phyloP scores from a whole-genome alignment of 495 filamentous ascomycete genomes.

The Tuber borchii region DNA sequence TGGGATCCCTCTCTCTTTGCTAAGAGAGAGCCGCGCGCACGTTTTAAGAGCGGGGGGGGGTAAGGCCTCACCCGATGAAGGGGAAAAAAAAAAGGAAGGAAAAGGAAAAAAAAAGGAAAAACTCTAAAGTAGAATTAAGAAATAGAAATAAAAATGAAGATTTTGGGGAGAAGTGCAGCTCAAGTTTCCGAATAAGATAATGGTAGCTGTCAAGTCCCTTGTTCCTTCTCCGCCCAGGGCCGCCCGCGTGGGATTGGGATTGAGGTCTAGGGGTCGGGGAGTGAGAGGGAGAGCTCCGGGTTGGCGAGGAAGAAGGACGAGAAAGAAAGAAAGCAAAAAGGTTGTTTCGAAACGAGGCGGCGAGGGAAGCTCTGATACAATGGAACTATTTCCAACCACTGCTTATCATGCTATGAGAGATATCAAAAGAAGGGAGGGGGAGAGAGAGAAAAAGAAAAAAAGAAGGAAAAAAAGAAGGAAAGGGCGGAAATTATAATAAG shows the following conservation, averaged over 20 bases:
- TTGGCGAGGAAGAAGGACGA: not conserved
- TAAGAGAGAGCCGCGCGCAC: constrained; percentile 21
- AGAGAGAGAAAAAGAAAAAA: not conserved
- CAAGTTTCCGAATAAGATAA: not conserved
- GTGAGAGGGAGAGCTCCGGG: not conserved
- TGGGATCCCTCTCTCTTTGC: constrained; percentile 3
- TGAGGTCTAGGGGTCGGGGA: not conserved
- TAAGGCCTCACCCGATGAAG: constrained; percentile 2
- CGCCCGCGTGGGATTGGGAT: not conserved
- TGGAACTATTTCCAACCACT: not conserved
- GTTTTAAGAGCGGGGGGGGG: constrained; percentile 9
- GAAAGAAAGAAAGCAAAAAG: not conserved
- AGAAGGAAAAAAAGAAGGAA: not conserved
- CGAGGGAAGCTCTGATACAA: constrained; percentile 1
- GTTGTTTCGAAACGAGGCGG: constrained; percentile 2
- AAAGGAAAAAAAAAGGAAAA: constrained; percentile 18
- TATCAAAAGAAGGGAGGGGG: not conserved
- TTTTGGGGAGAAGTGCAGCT: constrained; percentile 3
- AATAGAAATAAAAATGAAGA: constrained; percentile 7
- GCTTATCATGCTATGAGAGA: not conserved
- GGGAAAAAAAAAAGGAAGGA: not conserved
- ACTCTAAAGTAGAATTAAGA: not conserved
- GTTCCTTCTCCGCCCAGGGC: constrained; percentile 1
- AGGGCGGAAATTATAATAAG: not conserved
- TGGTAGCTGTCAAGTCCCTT: not conserved